phyloP scores from a whole-genome alignment of 2,329 filamentous ascomycete species.

The Diaporthe citri region DNA sequence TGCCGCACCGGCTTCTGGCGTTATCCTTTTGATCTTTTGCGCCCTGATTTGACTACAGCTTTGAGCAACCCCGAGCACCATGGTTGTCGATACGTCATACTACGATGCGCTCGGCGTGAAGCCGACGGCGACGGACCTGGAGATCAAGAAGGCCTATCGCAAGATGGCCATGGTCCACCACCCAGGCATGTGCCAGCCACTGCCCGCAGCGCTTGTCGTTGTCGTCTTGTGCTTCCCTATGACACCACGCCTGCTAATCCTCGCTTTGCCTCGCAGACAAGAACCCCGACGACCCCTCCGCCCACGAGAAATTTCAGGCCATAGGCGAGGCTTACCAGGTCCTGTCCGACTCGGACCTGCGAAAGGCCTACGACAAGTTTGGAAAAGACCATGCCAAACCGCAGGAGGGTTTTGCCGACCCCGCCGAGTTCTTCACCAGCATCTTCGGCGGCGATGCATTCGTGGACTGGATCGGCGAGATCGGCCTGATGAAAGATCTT shows the following conservation, averaged over 20 bases:
- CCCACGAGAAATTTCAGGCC: slow-evolving; percentile 93
- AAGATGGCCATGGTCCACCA: slow-evolving; percentile 95
- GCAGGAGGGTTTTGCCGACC: slow-evolving; percentile 92
- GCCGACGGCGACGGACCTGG: slow-evolving; percentile 86
- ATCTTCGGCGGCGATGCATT: slow-evolving; percentile 99
- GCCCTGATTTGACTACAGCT: background rate
- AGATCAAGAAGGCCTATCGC: slow-evolving; percentile 97
- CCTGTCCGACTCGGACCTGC: slow-evolving; percentile 86
- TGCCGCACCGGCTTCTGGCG: background rate
- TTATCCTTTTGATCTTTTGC: background rate
- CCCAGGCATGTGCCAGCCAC: slow-evolving; percentile 70
- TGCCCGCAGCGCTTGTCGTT: background rate
- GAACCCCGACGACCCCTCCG: slow-evolving; percentile 95
- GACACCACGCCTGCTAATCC: background rate
- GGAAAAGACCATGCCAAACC: slow-evolving; percentile 96
- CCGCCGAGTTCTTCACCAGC: slow-evolving; percentile 96
- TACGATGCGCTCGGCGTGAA: slow-evolving; percentile 89
- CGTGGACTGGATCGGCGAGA: slow-evolving; percentile 96
- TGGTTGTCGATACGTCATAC: slow-evolving; percentile 91
- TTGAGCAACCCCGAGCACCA: slow-evolving; percentile 55
- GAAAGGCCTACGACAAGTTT: slow-evolving; percentile 95
- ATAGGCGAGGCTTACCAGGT: slow-evolving; percentile 84
- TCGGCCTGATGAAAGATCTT: slow-evolving; percentile 97
- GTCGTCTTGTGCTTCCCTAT: background rate
- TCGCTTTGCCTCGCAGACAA: slow-evolving; percentile 74